A percentile compares a stretch with the other conserved stretches of the same genome.
phyloP scores from a whole-genome alignment of 2,329 filamentous ascomycete genomes.

The Aspergillus thermomutatus region DNA sequence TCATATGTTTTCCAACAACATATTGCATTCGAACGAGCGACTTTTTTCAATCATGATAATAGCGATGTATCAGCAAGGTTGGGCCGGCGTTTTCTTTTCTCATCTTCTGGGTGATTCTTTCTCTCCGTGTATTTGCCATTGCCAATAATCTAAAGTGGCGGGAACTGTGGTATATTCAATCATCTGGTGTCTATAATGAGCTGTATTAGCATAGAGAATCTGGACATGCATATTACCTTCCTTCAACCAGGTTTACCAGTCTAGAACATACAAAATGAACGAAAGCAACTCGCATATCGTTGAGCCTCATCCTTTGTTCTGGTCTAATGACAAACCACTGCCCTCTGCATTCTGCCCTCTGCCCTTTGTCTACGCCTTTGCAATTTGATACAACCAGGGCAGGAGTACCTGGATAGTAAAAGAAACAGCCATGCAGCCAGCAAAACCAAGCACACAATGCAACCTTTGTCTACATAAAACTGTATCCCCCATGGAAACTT shows the following conservation, averaged over 20 bases:
- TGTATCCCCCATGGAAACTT: too few species aligned
- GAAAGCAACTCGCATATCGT: not conserved
- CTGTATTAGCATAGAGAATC: not conserved
- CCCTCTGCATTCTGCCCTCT: too few species aligned
- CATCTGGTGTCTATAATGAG: not conserved
- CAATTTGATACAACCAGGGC: too few species aligned
- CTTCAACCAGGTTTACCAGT: too few species aligned
- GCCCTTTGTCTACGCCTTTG: too few species aligned
- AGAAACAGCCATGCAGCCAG: too few species aligned
- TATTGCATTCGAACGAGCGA: constrained; percentile 4
- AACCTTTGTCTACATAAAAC: too few species aligned
- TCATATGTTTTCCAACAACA: not conserved
- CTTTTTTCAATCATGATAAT: constrained; percentile 23
- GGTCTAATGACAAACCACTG: too few species aligned
- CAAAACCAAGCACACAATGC: too few species aligned
- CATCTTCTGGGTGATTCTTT: constrained; percentile 3
- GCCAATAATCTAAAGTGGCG: not conserved
- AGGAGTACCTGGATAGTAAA: too few species aligned
- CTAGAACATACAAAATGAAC: not conserved
- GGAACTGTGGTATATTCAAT: not conserved
- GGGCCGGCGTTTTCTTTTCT: constrained; percentile 10
- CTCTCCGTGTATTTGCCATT: not conserved
- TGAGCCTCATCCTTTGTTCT: not conserved
- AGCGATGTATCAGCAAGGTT: constrained; percentile 25
- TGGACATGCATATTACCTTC: not conserved